A percentile compares a stretch with the other conserved stretches of the same genome.
phyloP scores from a whole-genome alignment of 768 basidiomycete genomes.

The Leccinum imitatum region DNA sequence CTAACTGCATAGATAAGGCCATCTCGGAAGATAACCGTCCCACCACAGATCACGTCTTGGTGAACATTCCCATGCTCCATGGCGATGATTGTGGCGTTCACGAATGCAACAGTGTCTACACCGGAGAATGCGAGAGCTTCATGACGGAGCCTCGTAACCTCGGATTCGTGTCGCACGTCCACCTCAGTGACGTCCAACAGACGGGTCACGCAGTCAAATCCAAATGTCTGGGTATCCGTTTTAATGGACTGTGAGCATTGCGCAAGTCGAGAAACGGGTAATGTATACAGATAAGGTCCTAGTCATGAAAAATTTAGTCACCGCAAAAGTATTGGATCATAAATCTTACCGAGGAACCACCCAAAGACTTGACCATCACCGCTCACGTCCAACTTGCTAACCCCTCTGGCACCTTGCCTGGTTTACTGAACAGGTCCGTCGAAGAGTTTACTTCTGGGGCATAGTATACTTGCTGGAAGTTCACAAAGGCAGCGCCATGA shows the following conservation, averaged over 20 bases:
- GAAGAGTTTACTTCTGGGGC: constrained; percentile 44
- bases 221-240: constrained; percentile 53
- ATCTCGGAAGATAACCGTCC: constrained; percentile 50
- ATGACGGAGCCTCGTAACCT: constrained; percentile 55
- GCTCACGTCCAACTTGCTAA: constrained; percentile 65
- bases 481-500: constrained; percentile 59
- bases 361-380: constrained; percentile 63
- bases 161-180: constrained; percentile 57
- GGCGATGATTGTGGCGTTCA: constrained; percentile 68
- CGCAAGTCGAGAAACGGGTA: constrained; percentile 53
- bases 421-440: constrained; percentile 64
- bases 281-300: constrained; percentile 42
- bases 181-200: constrained; percentile 60
- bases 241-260: constrained; percentile 49
- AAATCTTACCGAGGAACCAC: constrained; percentile 66
- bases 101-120: constrained; percentile 52
- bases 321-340: neutral
- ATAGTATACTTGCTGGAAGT: constrained; percentile 67
- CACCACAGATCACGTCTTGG: constrained; percentile 52
- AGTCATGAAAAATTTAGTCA: neutral
- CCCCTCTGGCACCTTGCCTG: constrained; percentile 61
- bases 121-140: constrained; percentile 38
- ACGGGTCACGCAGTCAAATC: constrained; percentile 58
- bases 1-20: constrained; percentile 59
- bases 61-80: constrained; percentile 56